phyloP scores from a whole-genome alignment of 2,329 filamentous ascomycete genomes.

The Botrytis porri region DNA sequence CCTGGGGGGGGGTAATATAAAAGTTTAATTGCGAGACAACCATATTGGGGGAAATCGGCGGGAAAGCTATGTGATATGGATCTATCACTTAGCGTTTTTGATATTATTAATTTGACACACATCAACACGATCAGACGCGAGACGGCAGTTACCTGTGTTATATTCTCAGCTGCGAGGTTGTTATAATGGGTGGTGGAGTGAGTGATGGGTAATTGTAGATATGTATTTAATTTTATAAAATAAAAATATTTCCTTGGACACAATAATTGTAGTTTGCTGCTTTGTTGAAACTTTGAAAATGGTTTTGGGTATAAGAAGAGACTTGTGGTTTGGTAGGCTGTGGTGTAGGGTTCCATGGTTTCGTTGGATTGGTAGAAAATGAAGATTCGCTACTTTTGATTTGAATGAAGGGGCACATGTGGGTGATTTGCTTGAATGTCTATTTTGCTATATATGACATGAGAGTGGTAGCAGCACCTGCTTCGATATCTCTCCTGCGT shows the following conservation, averaged over 20 bases:
- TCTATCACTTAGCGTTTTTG: not conserved
- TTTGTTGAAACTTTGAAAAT: not conserved
- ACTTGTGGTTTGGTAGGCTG: not conserved
- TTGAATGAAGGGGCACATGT: not conserved
- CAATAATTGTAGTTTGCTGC: not conserved
- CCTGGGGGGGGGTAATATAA: not conserved
- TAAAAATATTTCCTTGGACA: not conserved
- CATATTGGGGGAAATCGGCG: not conserved
- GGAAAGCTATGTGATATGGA: not conserved
- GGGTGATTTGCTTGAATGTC: too few relatives aligned
- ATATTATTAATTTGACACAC: not conserved
- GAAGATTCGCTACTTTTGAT: not conserved
- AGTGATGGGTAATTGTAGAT: not conserved
- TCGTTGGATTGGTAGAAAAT: not conserved
- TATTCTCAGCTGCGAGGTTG: not conserved
- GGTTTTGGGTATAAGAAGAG: not conserved
- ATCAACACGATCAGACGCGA: not conserved
- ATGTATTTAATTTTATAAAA: not conserved
- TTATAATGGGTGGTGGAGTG: not conserved
- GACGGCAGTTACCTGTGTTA: not conserved
- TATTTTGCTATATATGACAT: not conserved
- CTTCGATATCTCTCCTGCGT: slow-evolving; percentile 7
- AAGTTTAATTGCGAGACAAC: slow-evolving; percentile 4
- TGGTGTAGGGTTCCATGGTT: not conserved
- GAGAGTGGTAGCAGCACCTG: slow-evolving; percentile 18